These are phyloP conservation scores for Macrolepiota fuliginosa DNA, from an alignment of 768 basidiomycete genomes.

Conservation along the genomic window DNA sequence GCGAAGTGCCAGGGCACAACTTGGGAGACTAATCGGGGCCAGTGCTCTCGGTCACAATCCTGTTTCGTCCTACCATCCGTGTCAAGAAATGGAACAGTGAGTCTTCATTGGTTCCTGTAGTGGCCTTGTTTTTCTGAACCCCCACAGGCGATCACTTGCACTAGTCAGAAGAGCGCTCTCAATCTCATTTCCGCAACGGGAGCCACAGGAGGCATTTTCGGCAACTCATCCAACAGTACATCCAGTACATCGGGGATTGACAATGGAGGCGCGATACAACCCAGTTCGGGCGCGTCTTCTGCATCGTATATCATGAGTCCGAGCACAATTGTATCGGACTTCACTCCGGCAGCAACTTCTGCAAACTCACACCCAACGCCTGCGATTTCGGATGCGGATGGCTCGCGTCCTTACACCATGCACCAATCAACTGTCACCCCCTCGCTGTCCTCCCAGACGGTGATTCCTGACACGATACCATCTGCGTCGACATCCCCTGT, in stretches of 20 bases:
- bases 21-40: slow-evolving; percentile 34
- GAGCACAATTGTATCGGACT: neutral
- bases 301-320: neutral
- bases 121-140: neutral
- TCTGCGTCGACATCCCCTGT: slow-evolving; percentile 11
- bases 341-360: neutral
- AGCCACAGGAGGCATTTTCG: slow-evolving; percentile 38
- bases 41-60: slow-evolving; percentile 32
- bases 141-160: slow-evolving; percentile 47
- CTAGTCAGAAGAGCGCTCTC: slow-evolving; percentile 44
- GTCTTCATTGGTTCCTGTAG: slow-evolving; percentile 14
- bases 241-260: neutral
- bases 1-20: slow-evolving; percentile 39
- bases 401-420: neutral
- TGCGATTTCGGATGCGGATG: neutral
- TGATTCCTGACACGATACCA: slow-evolving; percentile 11
- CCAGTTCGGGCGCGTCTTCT: neutral
- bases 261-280: neutral
- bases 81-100: slow-evolving; percentile 41
- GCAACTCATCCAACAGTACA: slow-evolving; percentile 14
- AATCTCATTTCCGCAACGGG: slow-evolving; percentile 47
- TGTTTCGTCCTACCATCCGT: slow-evolving; percentile 56
- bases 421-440: neutral
- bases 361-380: neutral
- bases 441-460: neutral